Evolutionary conservation across 2,329 filamentous ascomycete species (phyloP), one percentile per base, ranked within the genome.

Genomic region (Zasmidium angulare): DNA sequence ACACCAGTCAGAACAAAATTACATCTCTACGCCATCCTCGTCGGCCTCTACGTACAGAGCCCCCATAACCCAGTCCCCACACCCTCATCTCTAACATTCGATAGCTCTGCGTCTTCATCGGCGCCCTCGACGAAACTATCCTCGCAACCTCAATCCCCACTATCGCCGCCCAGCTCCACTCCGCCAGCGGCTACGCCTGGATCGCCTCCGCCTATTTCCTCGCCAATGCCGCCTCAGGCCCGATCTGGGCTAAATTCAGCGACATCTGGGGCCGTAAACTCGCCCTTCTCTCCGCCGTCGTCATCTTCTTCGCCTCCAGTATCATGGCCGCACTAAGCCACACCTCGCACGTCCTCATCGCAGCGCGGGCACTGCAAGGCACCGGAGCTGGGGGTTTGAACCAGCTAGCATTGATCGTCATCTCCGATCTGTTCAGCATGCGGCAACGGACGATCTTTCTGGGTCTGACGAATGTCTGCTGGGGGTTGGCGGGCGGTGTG

Each of bases 101-200:
- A 29, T 29, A 29, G 26, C 70, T 78, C 14, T 72, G 73, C 7
- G 68, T 77, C 12, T 78, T 78, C 58, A 70, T 78, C 50, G 74
- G 74, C 11, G 77, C 77, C 10, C 67, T 79, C 2, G 77, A 79
- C 49, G 66, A 83, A 53, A 88, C 86, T 17, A 86, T 86, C 65
- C 77, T 87, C 65, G 82, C 87, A 11, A 89, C 87, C 0, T 85
- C 87, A 4, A 79, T 89, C 3, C 87, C 88, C 0, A 86, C 85
- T 14, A 89, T 90, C 63, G 81, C 84, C 3, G 74, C 75, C 31
- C 80, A 89, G 60, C 84, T 93, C 61, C 70, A 85, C 49, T 89
- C 88, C 4, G 84, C 84, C 2, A 78, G 83, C 17, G 89, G 89
- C 22, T 93, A 91, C 74, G 93, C 92, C 14, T 93, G 89, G 90